Base-by-base conservation (phyloP, 805 yeast genomes). In the Candida xyloterini region DNA sequence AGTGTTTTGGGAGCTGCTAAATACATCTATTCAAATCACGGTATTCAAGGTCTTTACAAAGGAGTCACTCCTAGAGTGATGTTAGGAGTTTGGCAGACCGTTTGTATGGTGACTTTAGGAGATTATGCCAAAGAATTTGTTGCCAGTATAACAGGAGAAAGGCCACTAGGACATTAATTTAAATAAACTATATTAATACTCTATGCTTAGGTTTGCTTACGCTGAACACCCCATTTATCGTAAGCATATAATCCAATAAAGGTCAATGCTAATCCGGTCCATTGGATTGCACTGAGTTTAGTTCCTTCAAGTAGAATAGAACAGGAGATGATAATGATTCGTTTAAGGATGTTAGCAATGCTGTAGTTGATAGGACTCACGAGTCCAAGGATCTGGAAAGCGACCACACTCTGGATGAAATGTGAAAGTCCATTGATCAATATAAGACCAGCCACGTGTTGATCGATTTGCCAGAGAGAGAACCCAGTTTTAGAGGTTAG, bases 11-110 rank as follows among this genome's bases (percentile, higher is more conserved):
- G 80, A 36, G 83, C 98, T 24, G 76, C 85, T 56, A 81, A 75
- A 56, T 93, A 91, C 67, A 87, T 93, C 53, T 89, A 89, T 67
- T 55, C 72, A 35, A 77, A 80, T 53, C 86, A 82, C 60, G 99
- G 99, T 52, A 44, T 90, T 43, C 80, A 78, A 66, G 99, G 99
- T 43, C 76, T 93, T 47, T 93, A 90, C 63, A 78, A 96, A 65
- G 99, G 99, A 60, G 96, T 90, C 31, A 80, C 98, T 11, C 98
- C 99, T 53, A 84, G 99, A 74, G 78, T 93, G 52, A 97, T 95
- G 41, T 76, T 93, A 50, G 95, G 98, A 56, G 83, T 91, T 48
- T 93, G 98, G 97, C 99, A 93, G 72, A 91, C 98, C 3, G 88
- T 91, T 32, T 91, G 95, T 65, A 91, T 91, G 98, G 98, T 91